A percentile compares a stretch with the other conserved stretches of the same genome.
phyloP scores from a whole-genome alignment of 768 basidiomycete genomes.

The Rhodotorula sphaerocarpa region DNA sequence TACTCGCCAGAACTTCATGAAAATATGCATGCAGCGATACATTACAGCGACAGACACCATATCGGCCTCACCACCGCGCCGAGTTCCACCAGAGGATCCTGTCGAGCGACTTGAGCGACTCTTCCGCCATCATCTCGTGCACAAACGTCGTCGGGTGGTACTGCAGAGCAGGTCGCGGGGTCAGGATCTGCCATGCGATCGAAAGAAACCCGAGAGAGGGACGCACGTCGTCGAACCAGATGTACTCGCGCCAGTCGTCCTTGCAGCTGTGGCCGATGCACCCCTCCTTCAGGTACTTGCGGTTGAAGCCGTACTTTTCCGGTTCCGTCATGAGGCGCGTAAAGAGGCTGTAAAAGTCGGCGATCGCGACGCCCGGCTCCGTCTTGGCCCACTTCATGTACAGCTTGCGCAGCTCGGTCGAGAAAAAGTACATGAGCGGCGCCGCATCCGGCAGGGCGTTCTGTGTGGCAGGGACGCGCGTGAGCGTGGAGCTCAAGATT shows the following conservation, averaged over 20 bases:
- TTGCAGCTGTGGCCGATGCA: constrained; percentile 1
- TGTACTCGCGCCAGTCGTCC: not conserved
- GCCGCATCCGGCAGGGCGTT: constrained; percentile 1
- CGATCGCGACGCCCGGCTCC: not conserved
- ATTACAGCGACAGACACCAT: too few relatives aligned
- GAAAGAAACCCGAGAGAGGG: too few relatives aligned
- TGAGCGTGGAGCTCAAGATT: not conserved
- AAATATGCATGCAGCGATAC: too few relatives aligned
- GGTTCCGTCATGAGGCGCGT: not conserved
- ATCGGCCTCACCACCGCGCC: too few relatives aligned
- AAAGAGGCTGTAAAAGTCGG: constrained; percentile 10
- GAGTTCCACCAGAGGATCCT: not conserved
- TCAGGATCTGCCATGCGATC: too few relatives aligned
- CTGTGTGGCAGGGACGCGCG: not conserved
- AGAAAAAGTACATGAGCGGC: not conserved
- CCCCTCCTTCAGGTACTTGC: constrained; percentile 3
- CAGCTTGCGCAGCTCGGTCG: not conserved
- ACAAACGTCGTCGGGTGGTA: constrained; percentile 6
- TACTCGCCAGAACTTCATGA: too few relatives aligned
- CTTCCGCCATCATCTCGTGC: constrained; percentile 1
- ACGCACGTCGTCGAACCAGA: constrained; percentile 24
- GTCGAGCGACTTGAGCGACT: constrained; percentile 1
- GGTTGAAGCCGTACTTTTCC: constrained; percentile 3
- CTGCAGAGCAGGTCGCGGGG: not conserved
- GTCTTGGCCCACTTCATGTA: not conserved